Evolutionary conservation across 2,329 filamentous ascomycete species (phyloP).

Genomic region (Rhynchosporium secalis): DNA sequence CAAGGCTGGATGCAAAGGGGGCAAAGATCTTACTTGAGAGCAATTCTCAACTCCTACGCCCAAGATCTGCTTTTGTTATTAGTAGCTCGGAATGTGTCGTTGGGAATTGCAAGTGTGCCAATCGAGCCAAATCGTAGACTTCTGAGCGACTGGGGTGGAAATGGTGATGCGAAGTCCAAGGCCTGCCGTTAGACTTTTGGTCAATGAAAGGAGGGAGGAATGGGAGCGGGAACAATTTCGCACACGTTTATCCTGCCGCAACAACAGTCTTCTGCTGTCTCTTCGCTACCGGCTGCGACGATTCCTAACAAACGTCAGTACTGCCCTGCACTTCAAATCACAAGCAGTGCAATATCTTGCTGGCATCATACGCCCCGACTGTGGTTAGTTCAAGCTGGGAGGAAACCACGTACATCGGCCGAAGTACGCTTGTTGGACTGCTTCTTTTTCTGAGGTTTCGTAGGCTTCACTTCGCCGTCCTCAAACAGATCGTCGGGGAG

Average conservation of each 20-base stretch:
- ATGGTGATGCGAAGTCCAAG: conserved; percentile 1
- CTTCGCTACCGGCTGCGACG: conserved; percentile 34
- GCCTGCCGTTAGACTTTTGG: conserved; percentile 37
- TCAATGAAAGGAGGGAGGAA: conserved; percentile 32
- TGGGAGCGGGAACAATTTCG: conserved; percentile 26
- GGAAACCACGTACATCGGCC: conserved; percentile 37
- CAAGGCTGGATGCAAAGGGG: neutral
- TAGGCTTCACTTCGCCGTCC: conserved; percentile 71
- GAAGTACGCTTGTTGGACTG: conserved; percentile 36
- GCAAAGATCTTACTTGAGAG: conserved; percentile 16
- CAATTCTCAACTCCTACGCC: conserved; percentile 11
- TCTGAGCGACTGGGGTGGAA: neutral
- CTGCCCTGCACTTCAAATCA: conserved; percentile 1
- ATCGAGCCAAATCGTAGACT: neutral
- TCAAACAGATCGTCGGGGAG: conserved; percentile 89
- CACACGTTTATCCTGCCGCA: conserved; percentile 38
- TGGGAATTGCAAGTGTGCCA: neutral
- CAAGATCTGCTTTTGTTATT: conserved; percentile 5
- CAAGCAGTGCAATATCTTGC: conserved; percentile 11
- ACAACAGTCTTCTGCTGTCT: conserved; percentile 39
- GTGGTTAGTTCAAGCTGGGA: conserved; percentile 19
- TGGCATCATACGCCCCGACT: conserved; percentile 16
- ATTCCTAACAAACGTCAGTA: conserved; percentile 37
- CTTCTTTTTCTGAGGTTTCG: conserved; percentile 37
- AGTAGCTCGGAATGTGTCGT: conserved; percentile 8